These are phyloP conservation scores for Parathielavia hyrcaniae DNA, from an alignment of 495 filamentous ascomycete genomes.

Conservation along the genomic window DNA sequence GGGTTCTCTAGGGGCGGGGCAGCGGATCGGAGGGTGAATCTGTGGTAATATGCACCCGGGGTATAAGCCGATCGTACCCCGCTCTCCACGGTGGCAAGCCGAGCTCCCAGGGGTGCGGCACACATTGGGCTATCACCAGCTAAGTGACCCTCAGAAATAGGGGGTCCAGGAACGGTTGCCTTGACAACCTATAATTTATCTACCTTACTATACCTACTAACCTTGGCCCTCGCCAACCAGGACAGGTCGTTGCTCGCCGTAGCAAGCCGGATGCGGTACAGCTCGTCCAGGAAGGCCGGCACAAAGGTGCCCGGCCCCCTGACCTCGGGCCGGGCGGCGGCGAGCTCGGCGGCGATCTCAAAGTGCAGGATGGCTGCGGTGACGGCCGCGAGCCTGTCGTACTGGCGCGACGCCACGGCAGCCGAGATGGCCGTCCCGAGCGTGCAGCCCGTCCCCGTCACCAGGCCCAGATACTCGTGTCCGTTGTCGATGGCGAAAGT, in stretches of 20 bases:
- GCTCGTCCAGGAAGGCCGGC: slow-evolving; percentile 72
- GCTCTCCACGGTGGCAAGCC: slow-evolving; percentile 15
- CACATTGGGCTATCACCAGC: neutral
- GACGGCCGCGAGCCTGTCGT: slow-evolving; percentile 61
- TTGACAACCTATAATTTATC: neutral
- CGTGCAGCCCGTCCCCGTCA: slow-evolving; percentile 85
- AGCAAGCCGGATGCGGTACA: slow-evolving; percentile 48
- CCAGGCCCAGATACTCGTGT: slow-evolving; percentile 64
- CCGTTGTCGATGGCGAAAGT: slow-evolving; percentile 70
- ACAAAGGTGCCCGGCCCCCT: slow-evolving; percentile 83
- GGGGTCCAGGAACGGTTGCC: neutral
- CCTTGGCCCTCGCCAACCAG: slow-evolving; percentile 54
- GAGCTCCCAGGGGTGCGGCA: neutral
- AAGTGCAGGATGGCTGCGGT: slow-evolving; percentile 67
- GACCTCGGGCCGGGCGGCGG: slow-evolving; percentile 54
- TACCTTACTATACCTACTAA: slow-evolving; percentile 29
- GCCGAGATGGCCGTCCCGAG: slow-evolving; percentile 77
- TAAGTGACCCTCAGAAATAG: slow-evolving; percentile 3
- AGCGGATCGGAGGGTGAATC: slow-evolving; percentile 4
- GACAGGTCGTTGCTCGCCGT: slow-evolving; percentile 42
- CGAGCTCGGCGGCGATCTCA: slow-evolving; percentile 79
- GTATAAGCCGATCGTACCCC: slow-evolving; percentile 16
- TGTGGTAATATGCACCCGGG: slow-evolving; percentile 20
- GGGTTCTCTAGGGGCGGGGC: slow-evolving; percentile 5
- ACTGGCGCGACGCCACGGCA: slow-evolving; percentile 54